Base-by-base conservation (phyloP, 2,329 filamentous ascomycete species). In the Ophiostoma triangulosporum region DNA sequence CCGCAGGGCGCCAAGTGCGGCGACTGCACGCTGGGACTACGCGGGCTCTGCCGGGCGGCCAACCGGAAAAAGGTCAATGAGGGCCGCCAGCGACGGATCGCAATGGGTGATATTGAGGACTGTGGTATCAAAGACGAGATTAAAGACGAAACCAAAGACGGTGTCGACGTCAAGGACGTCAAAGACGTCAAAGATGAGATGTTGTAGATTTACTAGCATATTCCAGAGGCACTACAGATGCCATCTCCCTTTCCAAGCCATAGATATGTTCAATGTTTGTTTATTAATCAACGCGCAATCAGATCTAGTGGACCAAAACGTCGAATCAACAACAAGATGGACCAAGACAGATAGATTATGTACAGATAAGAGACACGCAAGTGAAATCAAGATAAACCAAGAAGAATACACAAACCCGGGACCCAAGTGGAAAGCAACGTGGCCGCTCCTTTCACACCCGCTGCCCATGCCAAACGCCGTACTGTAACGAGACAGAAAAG, bases 1-100 rank as follows among this genome's bases (percentile, higher is more conserved):
- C 88, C 89, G 1, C 79, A 91, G 1, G 87, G 86, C 0, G 75
- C 83, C 58, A 80, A 77, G 60, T 98, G 93, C 68, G 89, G 88
- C 17, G 84, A 93, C 49, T 98, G 93, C 69, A 84, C 86, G 58
- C 69, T 97, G 49, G 87, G 87, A 0, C 71, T 84, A 20, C 74
- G 74, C 31, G 87, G 87, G 3, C 67, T 97, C 55, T 98, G 93
- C 69, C 81, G 76, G 64, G 78, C 79, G 11, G 85, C 86, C 27
- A 78, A 88, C 57, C 71, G 74, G 63, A 79, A 75, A 51, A 82
- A 85, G 68, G 77, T 83, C 5, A 64, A 68, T 7, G 73, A 77
- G 56, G 78, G 76, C 24, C 74, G 73, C 58, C 81, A 72, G 66
- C 66, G 70, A 54, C 74, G 73, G 64, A 69, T 64, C 15, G 62